Evolutionary conservation across 305 asterid genomes (phyloP), one percentile per base, ranked within the genome.

Genomic region (Fraxinus nigra): DNA sequence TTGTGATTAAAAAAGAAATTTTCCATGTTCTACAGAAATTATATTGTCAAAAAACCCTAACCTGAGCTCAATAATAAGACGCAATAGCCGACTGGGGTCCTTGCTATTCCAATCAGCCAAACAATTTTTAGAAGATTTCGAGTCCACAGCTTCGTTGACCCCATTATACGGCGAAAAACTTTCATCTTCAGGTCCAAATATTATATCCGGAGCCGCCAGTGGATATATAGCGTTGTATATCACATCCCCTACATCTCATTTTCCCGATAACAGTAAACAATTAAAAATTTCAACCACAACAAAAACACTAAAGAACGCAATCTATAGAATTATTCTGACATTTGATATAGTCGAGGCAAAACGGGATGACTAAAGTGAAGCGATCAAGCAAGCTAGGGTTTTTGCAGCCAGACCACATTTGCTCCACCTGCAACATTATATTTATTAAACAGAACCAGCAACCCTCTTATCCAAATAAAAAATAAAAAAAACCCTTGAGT

Each of bases 341-440:
- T 89, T 80, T 90, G 86, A 95, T 85, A 81, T 48, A 79, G 84
- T 94, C 99, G 33, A 95, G 98, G 87, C 99, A 95, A 77, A 91
- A 95, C 4, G 99, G 99, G 83, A 94, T 88, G 80, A 84, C 87
- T 77, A 95, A 79, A 84, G 98, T 92, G 89, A 93, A 92, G 33
- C 97, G 99, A 94, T 95, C 99, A 3, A 90, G 86, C 51, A 85
- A 63, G 73, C 81, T 89, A 88, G 91, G 92, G 94, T 87, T 92
- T 89, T 88, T 93, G 90, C 92, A 81, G 67, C 99, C 99, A 20
- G 97, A 86, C 93, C 98, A 93, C 92, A 89, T 90, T 70, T 90
- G 93, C 79, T 94, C 98, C 85, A 95, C 93, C 99, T 95, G 94
- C 78, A 89, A 86, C 78, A 77, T 69, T 10, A 33, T 61, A 46